Base-by-base conservation (phyloP, 1,139 yeast species). In the Scheffersomyces titani region DNA sequence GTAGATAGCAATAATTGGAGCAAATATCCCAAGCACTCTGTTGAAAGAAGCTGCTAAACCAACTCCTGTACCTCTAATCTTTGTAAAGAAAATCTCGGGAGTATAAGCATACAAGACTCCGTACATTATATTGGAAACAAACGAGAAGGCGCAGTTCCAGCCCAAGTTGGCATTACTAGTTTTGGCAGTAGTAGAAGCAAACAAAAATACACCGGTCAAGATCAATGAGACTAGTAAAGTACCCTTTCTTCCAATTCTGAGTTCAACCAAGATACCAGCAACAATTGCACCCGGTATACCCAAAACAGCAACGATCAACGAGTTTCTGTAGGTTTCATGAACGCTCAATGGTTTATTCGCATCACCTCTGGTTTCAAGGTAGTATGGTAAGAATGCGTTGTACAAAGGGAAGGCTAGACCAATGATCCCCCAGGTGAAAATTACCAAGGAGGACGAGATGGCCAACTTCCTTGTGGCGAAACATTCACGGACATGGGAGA, bases 351-450 rank as follows among this genome's bases (percentile, higher is more conserved):
- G 70, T 50, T 69, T 61, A 51, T 67, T 70, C 4, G 77, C 77
- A 44, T 50, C 51, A 18, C 80, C 78, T 55, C 72, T 67, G 3
- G 72, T 67, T 57, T 75, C 75, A 51, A 78, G 70, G 54, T 73
- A 76, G 51, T 74, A 72, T 1, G 82, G 82, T 44, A 78, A 64
- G 57, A 78, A 78, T 3, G 82, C 81, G 61, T 78, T 78, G 61
- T 78, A 78, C 53, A 78, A 67, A 0, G 83, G 83, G 63, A 78
- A 78, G 0, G 83, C 82, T 47, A 78, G 69, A 3, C 83, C 83
- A 58, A 77, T 72, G n/a, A 78, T 62, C 1, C 77, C 81, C 83
- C 82, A 77, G 3, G 77, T 65, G 47, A 73, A 65, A 16, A 78
- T 74, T 22, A 78, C 77, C 51, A 78, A 63, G 9, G 63, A 53